Percentiles rank a stretch among this genome's conserved stretches.
Evolutionary conservation across 2,329 filamentous ascomycete species (phyloP).

Genomic region (Aureobasidium musti): DNA sequence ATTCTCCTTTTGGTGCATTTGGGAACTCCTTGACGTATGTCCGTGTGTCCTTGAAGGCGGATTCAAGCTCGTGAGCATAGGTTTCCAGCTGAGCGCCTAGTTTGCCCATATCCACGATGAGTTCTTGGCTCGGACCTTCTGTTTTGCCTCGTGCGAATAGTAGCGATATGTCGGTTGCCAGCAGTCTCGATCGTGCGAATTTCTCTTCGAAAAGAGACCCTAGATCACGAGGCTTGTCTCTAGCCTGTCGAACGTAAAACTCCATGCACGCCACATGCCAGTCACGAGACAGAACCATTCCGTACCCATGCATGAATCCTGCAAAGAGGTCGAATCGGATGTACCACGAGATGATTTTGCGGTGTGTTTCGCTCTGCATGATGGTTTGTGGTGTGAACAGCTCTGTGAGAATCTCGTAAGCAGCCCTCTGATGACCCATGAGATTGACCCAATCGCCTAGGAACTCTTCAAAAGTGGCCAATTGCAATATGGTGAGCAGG

Average conservation of each 20-base stretch:
- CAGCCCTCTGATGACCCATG: slow-evolving; percentile 88
- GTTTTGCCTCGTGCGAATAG: slow-evolving; percentile 67
- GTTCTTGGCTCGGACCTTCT: slow-evolving; percentile 53
- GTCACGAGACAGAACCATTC: slow-evolving; percentile 69
- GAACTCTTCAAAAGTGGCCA: slow-evolving; percentile 96
- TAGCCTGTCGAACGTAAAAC: slow-evolving; percentile 62
- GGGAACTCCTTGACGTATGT: slow-evolving; percentile 67
- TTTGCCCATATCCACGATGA: slow-evolving; percentile 61
- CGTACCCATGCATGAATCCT: slow-evolving; percentile 77
- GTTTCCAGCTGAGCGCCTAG: slow-evolving; percentile 54
- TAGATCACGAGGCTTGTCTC: slow-evolving; percentile 63
- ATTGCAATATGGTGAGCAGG: slow-evolving; percentile 82
- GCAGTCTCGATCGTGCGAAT: slow-evolving; percentile 66
- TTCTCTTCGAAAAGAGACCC: slow-evolving; percentile 64
- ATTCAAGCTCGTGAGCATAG: slow-evolving; percentile 58
- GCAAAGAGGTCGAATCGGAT: slow-evolving; percentile 83
- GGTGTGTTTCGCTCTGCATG: slow-evolving; percentile 68
- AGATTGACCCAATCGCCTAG: slow-evolving; percentile 95
- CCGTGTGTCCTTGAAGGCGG: slow-evolving; percentile 61
- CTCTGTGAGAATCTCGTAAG: slow-evolving; percentile 74
- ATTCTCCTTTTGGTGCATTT: slow-evolving; percentile 52
- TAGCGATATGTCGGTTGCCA: slow-evolving; percentile 77
- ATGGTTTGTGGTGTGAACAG: slow-evolving; percentile 76
- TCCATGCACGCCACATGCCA: slow-evolving; percentile 72
- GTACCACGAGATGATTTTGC: slow-evolving; percentile 85